Evolutionary conservation across 2,329 filamentous ascomycete species (phyloP).

Genomic region (Pseudopithomyces chartarum): DNA sequence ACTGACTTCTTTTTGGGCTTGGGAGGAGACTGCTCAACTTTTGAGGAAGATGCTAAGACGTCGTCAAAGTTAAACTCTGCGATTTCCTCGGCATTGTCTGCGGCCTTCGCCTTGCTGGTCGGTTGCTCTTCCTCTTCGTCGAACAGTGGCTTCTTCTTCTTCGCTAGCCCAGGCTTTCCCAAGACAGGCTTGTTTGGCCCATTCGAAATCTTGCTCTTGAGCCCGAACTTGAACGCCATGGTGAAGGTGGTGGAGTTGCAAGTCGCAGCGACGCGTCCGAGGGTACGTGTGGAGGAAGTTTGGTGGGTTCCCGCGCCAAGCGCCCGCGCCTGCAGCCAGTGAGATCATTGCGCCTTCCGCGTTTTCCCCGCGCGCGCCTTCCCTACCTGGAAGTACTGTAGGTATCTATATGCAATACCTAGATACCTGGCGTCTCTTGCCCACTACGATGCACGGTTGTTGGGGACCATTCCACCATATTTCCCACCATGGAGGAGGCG

Average conservation of each 20-base stretch:
- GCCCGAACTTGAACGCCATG: constrained; percentile 59
- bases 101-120: constrained; percentile 38
- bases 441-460: constrained; percentile 23
- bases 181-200: constrained; percentile 18
- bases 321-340: constrained; percentile 25
- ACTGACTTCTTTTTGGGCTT: constrained; percentile 41
- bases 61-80: constrained; percentile 62
- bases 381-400: neutral
- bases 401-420: no score
- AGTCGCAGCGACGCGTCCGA: neutral
- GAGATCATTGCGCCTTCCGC: constrained; percentile 31
- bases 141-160: constrained; percentile 50
- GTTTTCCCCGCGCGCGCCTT: constrained; percentile 21
- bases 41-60: constrained; percentile 42
- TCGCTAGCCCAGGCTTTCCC: constrained; percentile 29
- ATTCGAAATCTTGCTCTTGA: constrained; percentile 62
- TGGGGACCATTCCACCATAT: constrained; percentile 12
- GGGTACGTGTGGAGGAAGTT: constrained; percentile 1
- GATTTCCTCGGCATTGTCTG: constrained; percentile 59
- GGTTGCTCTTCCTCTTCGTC: constrained; percentile 61
- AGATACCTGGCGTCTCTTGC: no score
- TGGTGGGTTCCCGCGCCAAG: constrained; percentile 25
- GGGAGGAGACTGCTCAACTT: constrained; percentile 24
- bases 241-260: constrained; percentile 11
- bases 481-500: constrained; percentile 34